These are phyloP conservation scores for Botrytis sinoallii DNA, from an alignment of 2,329 filamentous ascomycete species.

Conservation along the genomic window DNA sequence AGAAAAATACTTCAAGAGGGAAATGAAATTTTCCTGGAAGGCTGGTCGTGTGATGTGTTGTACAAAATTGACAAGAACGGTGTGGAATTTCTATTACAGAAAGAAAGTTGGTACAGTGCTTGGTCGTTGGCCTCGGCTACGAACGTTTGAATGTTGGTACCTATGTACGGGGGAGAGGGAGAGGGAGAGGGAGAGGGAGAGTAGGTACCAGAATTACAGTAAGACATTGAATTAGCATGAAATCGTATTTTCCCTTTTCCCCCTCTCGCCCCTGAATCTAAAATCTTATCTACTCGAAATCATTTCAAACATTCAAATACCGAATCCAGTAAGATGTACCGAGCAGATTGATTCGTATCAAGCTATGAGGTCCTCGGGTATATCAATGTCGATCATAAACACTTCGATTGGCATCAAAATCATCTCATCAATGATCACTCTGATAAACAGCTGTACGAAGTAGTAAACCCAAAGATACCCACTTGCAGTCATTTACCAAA, in stretches of 20 bases:
- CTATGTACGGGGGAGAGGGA: not conserved
- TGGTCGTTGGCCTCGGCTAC: not conserved
- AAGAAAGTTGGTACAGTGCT: not conserved
- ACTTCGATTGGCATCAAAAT: not conserved
- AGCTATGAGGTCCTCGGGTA: not conserved
- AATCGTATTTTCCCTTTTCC: not conserved
- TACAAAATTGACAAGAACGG: not conserved
- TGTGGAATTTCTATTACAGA: not conserved
- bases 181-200: no score
- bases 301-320: not conserved
- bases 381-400: not conserved
- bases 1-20: not conserved
- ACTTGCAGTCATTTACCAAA: not conserved
- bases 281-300: not conserved
- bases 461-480: not conserved
- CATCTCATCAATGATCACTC: not conserved
- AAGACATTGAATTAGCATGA: not conserved
- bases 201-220: not conserved
- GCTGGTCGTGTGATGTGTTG: constrained; percentile 6
- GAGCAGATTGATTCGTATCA: not conserved
- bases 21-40: not conserved
- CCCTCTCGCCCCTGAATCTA: constrained; percentile 1
- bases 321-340: not conserved
- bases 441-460: not conserved
- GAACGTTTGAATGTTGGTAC: not conserved